A percentile compares a stretch with the other conserved stretches of the same genome.
Conservation (phyloP, 108 stramenopile species). For the Poteriospumella lacustris region DNA sequence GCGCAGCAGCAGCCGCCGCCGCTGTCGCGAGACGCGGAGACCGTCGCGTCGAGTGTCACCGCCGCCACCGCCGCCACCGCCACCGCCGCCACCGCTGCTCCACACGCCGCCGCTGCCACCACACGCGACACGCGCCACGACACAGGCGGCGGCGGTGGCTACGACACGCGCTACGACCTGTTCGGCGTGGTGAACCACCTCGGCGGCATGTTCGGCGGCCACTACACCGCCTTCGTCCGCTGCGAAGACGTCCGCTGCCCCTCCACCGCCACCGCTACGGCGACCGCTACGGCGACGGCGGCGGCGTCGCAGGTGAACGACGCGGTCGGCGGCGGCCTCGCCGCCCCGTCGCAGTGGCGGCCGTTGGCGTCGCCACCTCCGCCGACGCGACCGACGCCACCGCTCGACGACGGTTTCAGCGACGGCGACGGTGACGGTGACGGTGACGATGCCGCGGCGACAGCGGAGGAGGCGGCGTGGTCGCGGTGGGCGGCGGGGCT, state of each 20-base stretch:
- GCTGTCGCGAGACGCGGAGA: too few species aligned
- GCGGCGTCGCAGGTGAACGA: slow-evolving; percentile 73
- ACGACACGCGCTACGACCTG: slow-evolving; percentile 69
- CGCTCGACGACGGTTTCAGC: slow-evolving; percentile 10
- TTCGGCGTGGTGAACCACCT: slow-evolving; percentile 89
- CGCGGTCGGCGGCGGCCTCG: slow-evolving; percentile 62
- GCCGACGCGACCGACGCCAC: slow-evolving; percentile 61
- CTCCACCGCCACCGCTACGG: neutral
- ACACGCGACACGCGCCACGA: too few species aligned
- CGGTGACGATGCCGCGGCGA: neutral
- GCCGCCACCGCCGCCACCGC: slow-evolving; percentile 40
- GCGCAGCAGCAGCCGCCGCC: neutral
- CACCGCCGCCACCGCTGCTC: slow-evolving; percentile 62
- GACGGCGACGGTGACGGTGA: neutral
- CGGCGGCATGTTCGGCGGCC: slow-evolving; percentile 89
- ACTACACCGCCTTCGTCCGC: slow-evolving; percentile 88
- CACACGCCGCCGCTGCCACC: neutral
- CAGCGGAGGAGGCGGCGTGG: neutral
- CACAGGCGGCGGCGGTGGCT: slow-evolving; percentile 43
- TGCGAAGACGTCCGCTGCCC: neutral
- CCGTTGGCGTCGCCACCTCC: slow-evolving; percentile 60
- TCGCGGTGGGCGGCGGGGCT: neutral
- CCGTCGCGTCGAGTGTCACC: neutral
- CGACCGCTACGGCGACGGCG: slow-evolving; percentile 51
- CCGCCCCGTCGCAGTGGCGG: too few species aligned